Evolutionary conservation across 768 basidiomycete genomes (phyloP), one percentile per base, ranked within the genome.

Genomic region (Mycena venus): DNA sequence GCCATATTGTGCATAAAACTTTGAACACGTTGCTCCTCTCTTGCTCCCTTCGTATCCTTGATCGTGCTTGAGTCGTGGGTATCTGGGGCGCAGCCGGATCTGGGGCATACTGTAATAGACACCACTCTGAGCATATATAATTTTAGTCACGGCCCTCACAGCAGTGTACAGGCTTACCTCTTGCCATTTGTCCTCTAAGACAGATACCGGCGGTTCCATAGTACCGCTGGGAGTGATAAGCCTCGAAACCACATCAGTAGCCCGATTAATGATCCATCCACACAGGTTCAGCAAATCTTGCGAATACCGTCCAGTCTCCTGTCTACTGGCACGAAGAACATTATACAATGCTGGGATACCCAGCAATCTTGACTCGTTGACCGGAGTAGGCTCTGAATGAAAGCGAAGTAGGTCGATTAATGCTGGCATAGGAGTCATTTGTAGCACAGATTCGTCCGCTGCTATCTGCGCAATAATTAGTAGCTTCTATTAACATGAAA

Each of bases 81-180:
- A 85, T 8, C 63, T 62, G 0, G 83, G 81, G 12, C 82, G 75
- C 2, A 75, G 36, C 31, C 83, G 77, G 19, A 85, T 78, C 40
- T 79, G 74, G 14, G 82, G 82, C 72, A 82, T 78, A 6, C 79
- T 73, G 55, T 85, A 85, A 59, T 73, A 81, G 23, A 77, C 79
- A 2, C 84, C 83, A 12, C 78, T 83, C 81, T 80, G 68, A n/a
- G n/a, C n/a, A n/a, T n/a, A n/a, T n/a, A n/a, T n/a, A n/a, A n/a
- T n/a, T n/a, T n/a, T n/a, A n/a, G n/a, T n/a, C n/a, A n/a, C n/a
- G n/a, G n/a, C n/a, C n/a, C n/a, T n/a, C n/a, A n/a, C n/a, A n/a
- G n/a, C n/a, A n/a, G n/a, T n/a, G n/a, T n/a, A n/a, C n/a, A n/a
- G n/a, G n/a, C n/a, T n/a, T n/a, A n/a, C n/a, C n/a, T n/a, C n/a